Base-by-base conservation (phyloP, 2,329 filamentous ascomycete genomes). In the Curvularia hawaiiensis region DNA sequence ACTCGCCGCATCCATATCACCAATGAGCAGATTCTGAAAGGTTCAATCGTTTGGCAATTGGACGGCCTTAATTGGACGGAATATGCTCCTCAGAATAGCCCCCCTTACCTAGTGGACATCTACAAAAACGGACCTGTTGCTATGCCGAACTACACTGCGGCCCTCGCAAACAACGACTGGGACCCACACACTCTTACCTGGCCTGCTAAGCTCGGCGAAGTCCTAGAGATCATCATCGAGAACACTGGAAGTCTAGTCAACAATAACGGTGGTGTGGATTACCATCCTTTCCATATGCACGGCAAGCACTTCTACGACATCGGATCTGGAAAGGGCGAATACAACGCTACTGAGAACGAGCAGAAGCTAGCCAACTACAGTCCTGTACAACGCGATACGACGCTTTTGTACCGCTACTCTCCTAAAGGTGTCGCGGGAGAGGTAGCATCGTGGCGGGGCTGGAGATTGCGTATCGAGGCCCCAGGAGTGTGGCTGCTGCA, bases 401-500 rank as follows among this genome's bases (percentile, higher is more conserved):
- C 84, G 1, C 80, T 85, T 61, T 74, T 89, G 3, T 85, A 86
- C 61, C 73, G 82, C 2, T 89, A 88, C 61, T 72, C 70, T 0
- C 61, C 72, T 3, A 77, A 76, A 24, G 80, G 78, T 0, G 61
- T 61, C 2, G 69, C 79, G 0, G 73, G 79, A 4, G 68, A 76
- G 6, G 78, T 78, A 2, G 76, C 79, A 0, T 85, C 86, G 0
- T 89, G 86, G 86, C 76, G 86, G 20, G 85, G 80, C 0, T 88
- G 85, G 86, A 77, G 86, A 10, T 71, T 88, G 1, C 76, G 83
- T 3, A 81, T 87, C 2, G 38, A 62, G 22, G 73, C 81, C 54
- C 71, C 81, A 0, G 85, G 85, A 0, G 83, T 84, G 3, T 88
- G 84, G 84, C 83, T 87, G 83, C 76, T 87, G 60, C 85, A 88